Evolutionary conservation across 345 rosid species (phyloP).

Genomic region (Gossypium mustelinum): DNA sequence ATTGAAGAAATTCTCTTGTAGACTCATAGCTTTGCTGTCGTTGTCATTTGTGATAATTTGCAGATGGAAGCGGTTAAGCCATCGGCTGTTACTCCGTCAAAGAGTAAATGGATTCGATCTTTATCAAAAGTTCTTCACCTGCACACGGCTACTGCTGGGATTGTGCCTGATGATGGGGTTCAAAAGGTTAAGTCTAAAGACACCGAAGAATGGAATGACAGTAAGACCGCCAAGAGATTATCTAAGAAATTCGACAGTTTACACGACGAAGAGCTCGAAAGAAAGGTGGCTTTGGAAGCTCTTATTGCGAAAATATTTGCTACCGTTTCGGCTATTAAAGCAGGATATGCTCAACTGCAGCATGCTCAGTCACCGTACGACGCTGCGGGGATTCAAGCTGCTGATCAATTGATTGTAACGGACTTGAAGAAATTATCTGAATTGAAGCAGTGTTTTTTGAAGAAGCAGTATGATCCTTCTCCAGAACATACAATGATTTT

Average conservation of each 20-base stretch:
- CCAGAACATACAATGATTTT: conserved; percentile 45
- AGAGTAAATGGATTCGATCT: conserved; percentile 60
- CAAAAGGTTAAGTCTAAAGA: conserved; percentile 41
- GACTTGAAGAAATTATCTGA: conserved; percentile 74
- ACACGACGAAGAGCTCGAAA: conserved; percentile 37
- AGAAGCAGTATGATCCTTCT: conserved; percentile 64
- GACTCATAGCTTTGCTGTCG: background rate
- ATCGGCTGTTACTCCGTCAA: conserved; percentile 46
- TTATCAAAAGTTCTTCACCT: conserved; percentile 67
- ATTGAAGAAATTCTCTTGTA: background rate
- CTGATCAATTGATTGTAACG: conserved; percentile 54
- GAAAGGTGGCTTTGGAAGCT: conserved; percentile 51
- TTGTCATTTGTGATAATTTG: conserved; percentile 18
- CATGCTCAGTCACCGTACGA: conserved; percentile 82
- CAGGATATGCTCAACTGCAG: conserved; percentile 78
- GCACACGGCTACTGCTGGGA: conserved; percentile 45
- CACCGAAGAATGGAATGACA: conserved; percentile 29
- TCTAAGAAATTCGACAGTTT: conserved; percentile 45
- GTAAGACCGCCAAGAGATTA: conserved; percentile 24
- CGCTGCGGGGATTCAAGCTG: conserved; percentile 58
- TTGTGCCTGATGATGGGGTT: conserved; percentile 55
- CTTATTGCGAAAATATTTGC: conserved; percentile 73
- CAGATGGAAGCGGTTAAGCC: conserved; percentile 78
- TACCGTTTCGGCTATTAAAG: conserved; percentile 63
- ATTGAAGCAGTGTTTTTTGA: conserved; percentile 67